Evolutionary conservation across 176 grass and related monocot genomes (phyloP), one percentile per base, ranked within the genome.

Genomic region (Avena insularis): DNA sequence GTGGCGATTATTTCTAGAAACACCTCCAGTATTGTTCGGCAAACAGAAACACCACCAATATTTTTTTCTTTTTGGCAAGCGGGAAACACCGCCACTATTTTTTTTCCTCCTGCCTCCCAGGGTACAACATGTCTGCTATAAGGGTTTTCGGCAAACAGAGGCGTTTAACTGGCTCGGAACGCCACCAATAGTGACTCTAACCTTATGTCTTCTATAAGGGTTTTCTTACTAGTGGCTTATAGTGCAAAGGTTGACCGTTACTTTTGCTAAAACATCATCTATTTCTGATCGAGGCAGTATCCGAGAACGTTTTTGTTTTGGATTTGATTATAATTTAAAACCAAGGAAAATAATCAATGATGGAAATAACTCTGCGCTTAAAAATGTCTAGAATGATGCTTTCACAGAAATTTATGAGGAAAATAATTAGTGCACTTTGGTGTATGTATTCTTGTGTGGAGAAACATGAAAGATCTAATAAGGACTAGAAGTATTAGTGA

Each of bases 291-390:
- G 14, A 70, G 66, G 66, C 33, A 20, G 16, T 56, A 70, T 88
- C 53, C 13, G 23, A 46, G 36, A 68, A 29, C 11, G 9, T 64
- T 29, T 45, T 83, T 54, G 16, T 12, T 29, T 35, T 16, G 45
- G 56, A 80, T 54, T 73, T 82, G 29, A 65, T 87, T 82, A 66
- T n/a, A 67, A 49, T 47, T 82, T 77, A 31, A 11, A 76, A 46
- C 55, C 23, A 71, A 86, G 68, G 48, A 68, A 71, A 71, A 79
- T 59, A 79, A 71, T 25, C 21, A 17, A 33, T 11, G 36, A 43
- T 70, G 17, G 25, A 50, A 48, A 48, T 36, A 51, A 51, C 36
- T 84, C 25, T 77, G 9, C 31, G 46, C 74, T 78, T 80, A 88
- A 66, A 47, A 71, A 71, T 43, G 67, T 82, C 15, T 1, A 54